Conservation (phyloP, 1,139 yeast species). For the Blastobotrys aristatus region DNA sequence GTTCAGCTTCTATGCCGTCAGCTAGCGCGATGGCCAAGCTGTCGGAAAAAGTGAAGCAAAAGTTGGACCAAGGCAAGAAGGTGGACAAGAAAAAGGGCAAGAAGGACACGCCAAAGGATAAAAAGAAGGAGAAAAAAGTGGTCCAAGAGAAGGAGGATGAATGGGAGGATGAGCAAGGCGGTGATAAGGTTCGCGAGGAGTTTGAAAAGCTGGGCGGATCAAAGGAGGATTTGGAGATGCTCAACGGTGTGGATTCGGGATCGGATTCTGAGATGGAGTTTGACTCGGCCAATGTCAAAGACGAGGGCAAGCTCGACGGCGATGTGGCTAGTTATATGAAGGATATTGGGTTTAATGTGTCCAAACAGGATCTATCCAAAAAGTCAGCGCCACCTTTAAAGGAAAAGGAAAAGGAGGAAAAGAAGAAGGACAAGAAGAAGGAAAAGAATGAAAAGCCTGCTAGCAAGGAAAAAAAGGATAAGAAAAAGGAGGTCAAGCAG, state of each 20-base stretch:
- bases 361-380: conserved; percentile 31
- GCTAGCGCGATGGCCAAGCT: conserved; percentile 16
- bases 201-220: conserved; percentile 55
- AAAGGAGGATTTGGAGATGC: conserved; percentile 55
- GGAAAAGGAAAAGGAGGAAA: conserved; percentile 26
- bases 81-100: conserved; percentile 15
- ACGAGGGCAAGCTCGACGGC: conserved; percentile 25
- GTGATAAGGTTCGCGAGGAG: conserved; percentile 21
- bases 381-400: conserved; percentile 24
- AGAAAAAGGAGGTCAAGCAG: conserved; percentile 23
- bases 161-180: conserved; percentile 2
- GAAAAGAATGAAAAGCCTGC: conserved; percentile 1
- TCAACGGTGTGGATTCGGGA: conserved; percentile 48
- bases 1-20: not conserved
- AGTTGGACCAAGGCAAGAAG: conserved; percentile 26
- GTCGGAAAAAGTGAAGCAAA: conserved; percentile 23
- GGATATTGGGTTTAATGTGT: conserved; percentile 54
- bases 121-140: conserved; percentile 17
- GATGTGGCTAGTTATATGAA: conserved; percentile 67
- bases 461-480: conserved; percentile 4
- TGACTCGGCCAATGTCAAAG: conserved; percentile 17
- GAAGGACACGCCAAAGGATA: conserved; percentile 20
- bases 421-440: conserved; percentile 26
- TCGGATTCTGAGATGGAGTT: conserved; percentile 42
- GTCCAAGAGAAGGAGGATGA: conserved; percentile 7